These are phyloP conservation scores for Lecanosticta acicola DNA, from an alignment of 2,329 filamentous ascomycete species.

Conservation along the genomic window DNA sequence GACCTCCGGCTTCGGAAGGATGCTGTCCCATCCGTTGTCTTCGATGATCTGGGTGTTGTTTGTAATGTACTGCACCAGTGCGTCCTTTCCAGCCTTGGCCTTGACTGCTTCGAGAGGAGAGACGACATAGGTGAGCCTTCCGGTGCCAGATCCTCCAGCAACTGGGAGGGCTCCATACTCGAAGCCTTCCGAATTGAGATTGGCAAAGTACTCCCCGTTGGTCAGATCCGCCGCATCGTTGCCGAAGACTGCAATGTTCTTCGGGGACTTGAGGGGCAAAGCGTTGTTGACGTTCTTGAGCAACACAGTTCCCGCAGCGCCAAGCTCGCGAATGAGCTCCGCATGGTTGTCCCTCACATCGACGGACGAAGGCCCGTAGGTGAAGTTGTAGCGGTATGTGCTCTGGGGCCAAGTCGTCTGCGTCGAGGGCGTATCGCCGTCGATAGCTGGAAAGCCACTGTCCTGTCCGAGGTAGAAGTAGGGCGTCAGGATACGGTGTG, in stretches of 20 bases:
- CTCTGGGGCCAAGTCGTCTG: constrained; percentile 30
- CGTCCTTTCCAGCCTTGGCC: constrained; percentile 26
- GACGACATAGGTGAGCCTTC: constrained; percentile 37
- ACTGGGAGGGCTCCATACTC: constrained; percentile 43
- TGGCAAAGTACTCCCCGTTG: constrained; percentile 42
- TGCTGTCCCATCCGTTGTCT: constrained; percentile 25
- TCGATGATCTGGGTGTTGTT: constrained; percentile 35
- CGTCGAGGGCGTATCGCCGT: constrained; percentile 45
- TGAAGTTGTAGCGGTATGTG: constrained; percentile 46
- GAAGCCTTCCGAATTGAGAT: constrained; percentile 27
- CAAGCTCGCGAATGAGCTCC: constrained; percentile 37
- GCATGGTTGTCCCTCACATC: constrained; percentile 36
- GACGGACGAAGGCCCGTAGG: constrained; percentile 29
- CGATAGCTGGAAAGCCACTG: constrained; percentile 35
- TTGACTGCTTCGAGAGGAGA: constrained; percentile 41
- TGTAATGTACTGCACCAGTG: constrained; percentile 44
- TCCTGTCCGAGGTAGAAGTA: constrained; percentile 58
- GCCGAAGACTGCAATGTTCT: constrained; percentile 47
- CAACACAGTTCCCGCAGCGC: constrained; percentile 39
- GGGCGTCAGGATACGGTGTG: constrained; percentile 42
- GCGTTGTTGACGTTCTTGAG: constrained; percentile 49
- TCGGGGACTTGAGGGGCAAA: constrained; percentile 50
- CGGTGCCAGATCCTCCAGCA: constrained; percentile 40
- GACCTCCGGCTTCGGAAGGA: constrained; percentile 45
- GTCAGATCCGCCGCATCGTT: constrained; percentile 46